Evolutionary conservation across 192 early-diverging fungal genomes (phyloP).

Genomic region (Entomortierella beljakovae): DNA sequence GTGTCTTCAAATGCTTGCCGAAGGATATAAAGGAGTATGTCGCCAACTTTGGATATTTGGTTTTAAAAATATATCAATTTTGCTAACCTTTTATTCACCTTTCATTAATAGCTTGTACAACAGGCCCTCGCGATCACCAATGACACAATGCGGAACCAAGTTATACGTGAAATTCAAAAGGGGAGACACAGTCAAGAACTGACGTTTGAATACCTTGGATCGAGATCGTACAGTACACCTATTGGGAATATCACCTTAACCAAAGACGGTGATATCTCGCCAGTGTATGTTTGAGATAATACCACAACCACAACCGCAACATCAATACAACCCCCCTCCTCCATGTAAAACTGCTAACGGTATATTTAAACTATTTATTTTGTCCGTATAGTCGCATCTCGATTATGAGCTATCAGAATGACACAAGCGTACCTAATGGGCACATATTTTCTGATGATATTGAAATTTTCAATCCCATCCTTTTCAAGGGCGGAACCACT

Average conservation of each 20-base stretch:
- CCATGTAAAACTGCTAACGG: neutral
- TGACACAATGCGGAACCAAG: neutral
- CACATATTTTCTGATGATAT: neutral
- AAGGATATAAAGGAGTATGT: conserved; percentile 35
- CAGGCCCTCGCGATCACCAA: conserved; percentile 11
- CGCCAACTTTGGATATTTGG: neutral
- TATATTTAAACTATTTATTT: neutral
- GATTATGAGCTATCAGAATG: conserved; percentile 27
- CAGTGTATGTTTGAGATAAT: conserved; percentile 2
- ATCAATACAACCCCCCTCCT: neutral
- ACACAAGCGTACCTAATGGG: conserved; percentile 14
- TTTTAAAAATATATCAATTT: neutral
- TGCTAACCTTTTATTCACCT: neutral
- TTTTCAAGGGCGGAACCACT: conserved; percentile 22
- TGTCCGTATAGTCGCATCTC: conserved; percentile 26
- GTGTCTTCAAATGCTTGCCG: conserved; percentile 27
- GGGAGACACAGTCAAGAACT: conserved; percentile 30
- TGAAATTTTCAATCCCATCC: conserved; percentile 14
- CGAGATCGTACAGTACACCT: conserved; percentile 11
- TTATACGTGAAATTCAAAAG: conserved; percentile 1
- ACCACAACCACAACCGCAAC: too few relatives aligned
- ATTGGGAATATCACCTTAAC: conserved; percentile 15
- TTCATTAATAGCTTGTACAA: conserved; percentile 12
- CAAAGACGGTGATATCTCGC: conserved; percentile 1
- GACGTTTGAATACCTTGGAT: conserved; percentile 9